These are phyloP conservation scores for Allium cepa DNA, from an alignment of 106 monocot species.

Conservation along the genomic window DNA sequence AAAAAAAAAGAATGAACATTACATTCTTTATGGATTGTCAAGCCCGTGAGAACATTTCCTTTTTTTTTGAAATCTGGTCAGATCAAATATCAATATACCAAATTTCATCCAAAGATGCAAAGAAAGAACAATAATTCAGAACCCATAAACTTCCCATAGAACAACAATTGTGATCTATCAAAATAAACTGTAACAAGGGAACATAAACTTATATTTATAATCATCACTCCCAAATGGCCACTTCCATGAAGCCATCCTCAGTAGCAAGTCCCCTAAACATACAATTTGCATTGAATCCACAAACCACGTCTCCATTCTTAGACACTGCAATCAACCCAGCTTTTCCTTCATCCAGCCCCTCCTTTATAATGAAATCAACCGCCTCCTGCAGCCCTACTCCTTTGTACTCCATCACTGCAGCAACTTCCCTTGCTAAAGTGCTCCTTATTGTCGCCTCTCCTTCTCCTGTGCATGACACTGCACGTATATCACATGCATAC, in stretches of 20 bases:
- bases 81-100: too few relatives aligned
- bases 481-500: slow-evolving; percentile 72
- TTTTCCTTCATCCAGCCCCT: slow-evolving; percentile 69
- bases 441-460: slow-evolving; percentile 84
- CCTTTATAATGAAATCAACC: slow-evolving; percentile 55
- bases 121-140: too few relatives aligned
- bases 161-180: too few relatives aligned
- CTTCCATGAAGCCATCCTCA: slow-evolving; percentile 82
- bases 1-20: too few relatives aligned
- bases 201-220: too few relatives aligned
- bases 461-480: slow-evolving; percentile 89
- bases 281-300: slow-evolving; percentile 66
- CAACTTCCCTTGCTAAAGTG: slow-evolving; percentile 85
- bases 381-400: slow-evolving; percentile 64
- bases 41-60: too few relatives aligned
- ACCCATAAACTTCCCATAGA: too few relatives aligned
- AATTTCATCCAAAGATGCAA: too few relatives aligned
- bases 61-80: too few relatives aligned
- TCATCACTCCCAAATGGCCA: slow-evolving; percentile 67
- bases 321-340: slow-evolving; percentile 88
- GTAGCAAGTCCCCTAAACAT: slow-evolving; percentile 86
- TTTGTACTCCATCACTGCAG: slow-evolving; percentile 94
- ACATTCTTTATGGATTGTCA: too few relatives aligned
- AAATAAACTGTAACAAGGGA: too few relatives aligned
- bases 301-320: slow-evolving; percentile 57